Evolutionary conservation across 2,329 filamentous ascomycete species (phyloP).

Genomic region (Monascus ruber): DNA sequence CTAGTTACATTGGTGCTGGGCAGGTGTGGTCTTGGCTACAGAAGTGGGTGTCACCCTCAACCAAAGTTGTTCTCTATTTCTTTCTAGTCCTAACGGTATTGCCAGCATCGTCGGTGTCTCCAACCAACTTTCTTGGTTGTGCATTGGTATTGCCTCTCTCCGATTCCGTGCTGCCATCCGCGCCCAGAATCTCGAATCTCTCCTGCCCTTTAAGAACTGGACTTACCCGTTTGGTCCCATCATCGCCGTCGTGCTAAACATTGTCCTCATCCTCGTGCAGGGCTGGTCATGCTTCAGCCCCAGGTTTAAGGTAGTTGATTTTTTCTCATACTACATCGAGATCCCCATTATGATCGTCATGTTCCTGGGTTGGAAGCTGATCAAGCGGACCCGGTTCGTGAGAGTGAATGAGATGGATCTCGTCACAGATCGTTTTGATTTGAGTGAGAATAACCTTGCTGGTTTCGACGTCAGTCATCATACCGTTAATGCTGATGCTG

Average conservation of each 20-base stretch:
- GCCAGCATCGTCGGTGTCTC: slow-evolving; percentile 52
- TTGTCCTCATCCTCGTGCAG: slow-evolving; percentile 50
- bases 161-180: slow-evolving; percentile 50
- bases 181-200: slow-evolving; percentile 48
- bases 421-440: slow-evolving; percentile 34
- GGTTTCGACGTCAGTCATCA: not conserved
- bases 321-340: slow-evolving; percentile 55
- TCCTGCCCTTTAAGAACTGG: slow-evolving; percentile 55
- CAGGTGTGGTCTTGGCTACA: slow-evolving; percentile 57
- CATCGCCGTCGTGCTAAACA: slow-evolving; percentile 46
- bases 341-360: slow-evolving; percentile 49
- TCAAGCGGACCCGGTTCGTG: slow-evolving; percentile 38
- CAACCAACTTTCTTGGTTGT: slow-evolving; percentile 54
- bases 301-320: slow-evolving; percentile 45
- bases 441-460: not conserved
- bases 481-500: not conserved
- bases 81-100: not conserved
- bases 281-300: slow-evolving; percentile 51
- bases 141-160: slow-evolving; percentile 53
- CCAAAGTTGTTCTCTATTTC: not conserved
- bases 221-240: slow-evolving; percentile 54
- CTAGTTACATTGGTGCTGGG: slow-evolving; percentile 54
- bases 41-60: slow-evolving; percentile 35
- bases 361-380: slow-evolving; percentile 45
- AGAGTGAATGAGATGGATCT: slow-evolving; percentile 40